Evolutionary conservation across 78 protist species (phyloP).

Genomic region (Guillardia theta): DNA sequence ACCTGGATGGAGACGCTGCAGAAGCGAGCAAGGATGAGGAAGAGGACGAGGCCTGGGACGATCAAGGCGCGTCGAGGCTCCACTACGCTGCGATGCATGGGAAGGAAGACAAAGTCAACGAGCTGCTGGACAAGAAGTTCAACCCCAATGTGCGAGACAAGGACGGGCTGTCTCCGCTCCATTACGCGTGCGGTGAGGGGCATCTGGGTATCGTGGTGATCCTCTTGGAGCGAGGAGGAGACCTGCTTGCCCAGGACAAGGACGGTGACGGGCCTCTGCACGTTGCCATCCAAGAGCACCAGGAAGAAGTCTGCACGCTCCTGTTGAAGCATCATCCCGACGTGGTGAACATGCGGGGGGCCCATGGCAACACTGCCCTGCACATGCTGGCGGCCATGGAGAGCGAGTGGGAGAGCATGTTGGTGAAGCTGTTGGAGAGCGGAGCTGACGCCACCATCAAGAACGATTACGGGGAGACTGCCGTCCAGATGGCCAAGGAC

Average conservation of each 20-base stretch:
- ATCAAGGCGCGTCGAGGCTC: not conserved
- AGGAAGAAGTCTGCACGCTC: not conserved
- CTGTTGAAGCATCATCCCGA: not conserved
- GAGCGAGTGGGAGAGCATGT: not conserved
- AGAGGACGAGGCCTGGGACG: not conserved
- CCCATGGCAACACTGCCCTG: not conserved
- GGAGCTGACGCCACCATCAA: not conserved
- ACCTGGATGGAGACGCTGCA: not conserved
- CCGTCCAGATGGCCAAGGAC: not conserved
- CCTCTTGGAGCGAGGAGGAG: not conserved
- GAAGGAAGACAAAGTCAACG: not conserved
- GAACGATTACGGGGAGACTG: not conserved
- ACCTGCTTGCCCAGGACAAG: not conserved
- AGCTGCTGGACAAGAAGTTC: not conserved
- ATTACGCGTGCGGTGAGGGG: not conserved
- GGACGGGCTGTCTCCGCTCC: not conserved
- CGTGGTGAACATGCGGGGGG: not conserved
- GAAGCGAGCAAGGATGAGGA: conserved; percentile 4
- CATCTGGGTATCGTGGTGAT: not conserved
- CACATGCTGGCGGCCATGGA: not conserved
- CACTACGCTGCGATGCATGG: not conserved
- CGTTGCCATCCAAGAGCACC: not conserved
- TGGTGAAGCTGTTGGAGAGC: not conserved
- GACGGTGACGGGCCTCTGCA: not conserved
- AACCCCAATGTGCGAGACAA: not conserved